Evolutionary conservation across 495 filamentous ascomycete genomes (phyloP).

Genomic region (Penicillium canariense): DNA sequence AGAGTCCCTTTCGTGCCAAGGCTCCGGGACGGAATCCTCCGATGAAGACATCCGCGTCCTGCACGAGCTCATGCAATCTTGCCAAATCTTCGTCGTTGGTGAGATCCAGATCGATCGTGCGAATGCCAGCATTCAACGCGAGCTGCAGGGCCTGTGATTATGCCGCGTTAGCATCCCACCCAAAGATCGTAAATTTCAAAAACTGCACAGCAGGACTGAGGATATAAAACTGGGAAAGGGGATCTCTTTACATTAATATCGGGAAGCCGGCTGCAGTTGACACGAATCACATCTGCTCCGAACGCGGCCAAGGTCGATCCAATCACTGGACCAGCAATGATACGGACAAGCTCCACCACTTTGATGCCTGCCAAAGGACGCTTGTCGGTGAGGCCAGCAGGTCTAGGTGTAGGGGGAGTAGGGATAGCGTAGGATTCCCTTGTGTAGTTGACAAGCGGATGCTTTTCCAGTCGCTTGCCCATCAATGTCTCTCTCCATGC

Average conservation of each 20-base stretch:
- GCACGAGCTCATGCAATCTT: constrained; percentile 44
- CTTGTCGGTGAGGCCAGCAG: constrained; percentile 19
- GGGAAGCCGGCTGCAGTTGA: constrained; percentile 43
- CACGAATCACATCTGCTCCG: constrained; percentile 59
- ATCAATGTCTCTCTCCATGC: constrained; percentile 29
- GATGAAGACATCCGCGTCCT: constrained; percentile 55
- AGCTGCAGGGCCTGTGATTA: too few relatives aligned
- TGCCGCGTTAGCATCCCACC: too few relatives aligned
- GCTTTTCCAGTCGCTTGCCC: constrained; percentile 19
- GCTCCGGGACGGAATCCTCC: constrained; percentile 54
- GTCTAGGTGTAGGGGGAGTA: constrained; percentile 11
- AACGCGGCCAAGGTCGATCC: constrained; percentile 51
- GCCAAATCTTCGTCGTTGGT: constrained; percentile 41
- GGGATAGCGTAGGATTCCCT: too few relatives aligned
- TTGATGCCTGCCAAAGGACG: constrained; percentile 56
- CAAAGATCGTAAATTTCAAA: too few relatives aligned
- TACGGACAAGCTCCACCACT: constrained; percentile 56
- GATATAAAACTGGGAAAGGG: too few relatives aligned
- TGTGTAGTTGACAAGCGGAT: constrained; percentile 31
- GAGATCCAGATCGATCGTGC: constrained; percentile 54
- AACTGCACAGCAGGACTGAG: too few relatives aligned
- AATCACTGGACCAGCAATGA: constrained; percentile 57
- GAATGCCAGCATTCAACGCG: constrained; percentile 19
- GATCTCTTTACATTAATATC: too few relatives aligned
- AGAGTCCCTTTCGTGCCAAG: constrained; percentile 52